A percentile compares a stretch with the other conserved stretches of the same genome.
phyloP scores from a whole-genome alignment of 2,329 filamentous ascomycete species.

The Cryphonectria naterciae region DNA sequence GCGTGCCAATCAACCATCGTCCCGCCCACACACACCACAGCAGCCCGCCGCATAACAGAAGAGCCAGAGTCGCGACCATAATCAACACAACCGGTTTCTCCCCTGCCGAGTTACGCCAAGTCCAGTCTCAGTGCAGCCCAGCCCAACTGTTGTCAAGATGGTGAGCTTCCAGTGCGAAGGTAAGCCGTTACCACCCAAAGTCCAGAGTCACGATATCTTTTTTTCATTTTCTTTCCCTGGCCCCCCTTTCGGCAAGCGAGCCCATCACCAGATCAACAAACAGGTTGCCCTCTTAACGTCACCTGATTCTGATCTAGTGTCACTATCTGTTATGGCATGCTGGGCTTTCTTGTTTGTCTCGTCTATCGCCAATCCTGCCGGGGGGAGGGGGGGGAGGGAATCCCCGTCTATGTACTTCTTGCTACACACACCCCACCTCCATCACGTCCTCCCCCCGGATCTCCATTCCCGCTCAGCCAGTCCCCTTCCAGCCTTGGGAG shows the following conservation, averaged over 20 bases:
- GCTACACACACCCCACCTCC: conserved; percentile 26
- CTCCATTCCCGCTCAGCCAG: conserved; percentile 13
- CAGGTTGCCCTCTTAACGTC: conserved; percentile 12
- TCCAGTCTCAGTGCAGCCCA: neutral
- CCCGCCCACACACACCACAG: conserved; percentile 16
- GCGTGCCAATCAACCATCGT: conserved; percentile 28
- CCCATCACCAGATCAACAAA: conserved; percentile 22
- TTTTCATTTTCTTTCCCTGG: neutral
- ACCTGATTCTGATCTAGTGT: conserved; percentile 23
- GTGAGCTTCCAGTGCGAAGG: conserved; percentile 30
- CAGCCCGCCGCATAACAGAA: conserved; percentile 14
- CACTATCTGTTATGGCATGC: conserved; percentile 18
- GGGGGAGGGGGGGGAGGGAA: no score
- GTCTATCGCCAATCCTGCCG: conserved; percentile 13
- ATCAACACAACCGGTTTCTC: conserved; percentile 6
- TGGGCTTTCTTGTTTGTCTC: conserved; percentile 21
- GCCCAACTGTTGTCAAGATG: conserved; percentile 18
- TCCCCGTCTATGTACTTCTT: neutral
- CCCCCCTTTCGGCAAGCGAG: neutral
- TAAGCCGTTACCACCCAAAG: conserved; percentile 19
- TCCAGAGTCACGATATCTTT: conserved; percentile 1
- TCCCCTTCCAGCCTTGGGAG: neutral
- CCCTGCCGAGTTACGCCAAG: neutral
- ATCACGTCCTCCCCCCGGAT: conserved; percentile 9
- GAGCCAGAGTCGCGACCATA: conserved; percentile 15